phyloP scores from a whole-genome alignment of 371 early-diverging fungal species.

The Thermomucor indicae-seudaticae region DNA sequence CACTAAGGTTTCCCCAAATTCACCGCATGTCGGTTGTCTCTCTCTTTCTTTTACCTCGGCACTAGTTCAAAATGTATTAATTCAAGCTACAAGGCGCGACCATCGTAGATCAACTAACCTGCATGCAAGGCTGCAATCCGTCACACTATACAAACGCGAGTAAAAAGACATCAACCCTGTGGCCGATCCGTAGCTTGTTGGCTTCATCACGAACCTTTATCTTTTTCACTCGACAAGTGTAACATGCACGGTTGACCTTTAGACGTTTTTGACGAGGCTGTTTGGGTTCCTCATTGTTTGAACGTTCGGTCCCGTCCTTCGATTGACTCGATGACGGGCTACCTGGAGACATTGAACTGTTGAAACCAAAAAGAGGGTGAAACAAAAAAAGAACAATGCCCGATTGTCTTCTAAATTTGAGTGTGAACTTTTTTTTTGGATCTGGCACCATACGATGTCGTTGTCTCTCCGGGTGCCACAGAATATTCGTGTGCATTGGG shows the following conservation, averaged over 20 bases:
- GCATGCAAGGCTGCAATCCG: conserved; percentile 52
- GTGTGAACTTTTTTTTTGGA: too few species aligned
- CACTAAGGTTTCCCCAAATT: not conserved
- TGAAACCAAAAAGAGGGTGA: too few species aligned
- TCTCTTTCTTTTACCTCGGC: conserved; percentile 17
- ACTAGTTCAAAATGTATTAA: not conserved
- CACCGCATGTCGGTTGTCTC: not conserved
- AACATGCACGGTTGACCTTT: conserved; percentile 44
- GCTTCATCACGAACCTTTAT: conserved; percentile 45
- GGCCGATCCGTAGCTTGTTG: not conserved
- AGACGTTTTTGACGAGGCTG: conserved; percentile 30
- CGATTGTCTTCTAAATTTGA: too few species aligned
- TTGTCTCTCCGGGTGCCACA: too few species aligned
- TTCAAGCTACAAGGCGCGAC: not conserved
- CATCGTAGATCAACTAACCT: conserved; percentile 23
- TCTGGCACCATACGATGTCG: too few species aligned
- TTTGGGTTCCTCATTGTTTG: too few species aligned
- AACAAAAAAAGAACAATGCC: too few species aligned
- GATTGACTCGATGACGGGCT: too few species aligned
- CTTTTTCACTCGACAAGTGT: conserved; percentile 46
- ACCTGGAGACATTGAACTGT: too few species aligned
- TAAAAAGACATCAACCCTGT: not conserved
- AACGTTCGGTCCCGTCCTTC: too few species aligned
- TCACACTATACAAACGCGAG: conserved; percentile 32
- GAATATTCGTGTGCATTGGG: too few species aligned